Base-by-base conservation (phyloP, 2,329 filamentous ascomycete species). In the Nothophaeocryptopus gaeumannii region DNA sequence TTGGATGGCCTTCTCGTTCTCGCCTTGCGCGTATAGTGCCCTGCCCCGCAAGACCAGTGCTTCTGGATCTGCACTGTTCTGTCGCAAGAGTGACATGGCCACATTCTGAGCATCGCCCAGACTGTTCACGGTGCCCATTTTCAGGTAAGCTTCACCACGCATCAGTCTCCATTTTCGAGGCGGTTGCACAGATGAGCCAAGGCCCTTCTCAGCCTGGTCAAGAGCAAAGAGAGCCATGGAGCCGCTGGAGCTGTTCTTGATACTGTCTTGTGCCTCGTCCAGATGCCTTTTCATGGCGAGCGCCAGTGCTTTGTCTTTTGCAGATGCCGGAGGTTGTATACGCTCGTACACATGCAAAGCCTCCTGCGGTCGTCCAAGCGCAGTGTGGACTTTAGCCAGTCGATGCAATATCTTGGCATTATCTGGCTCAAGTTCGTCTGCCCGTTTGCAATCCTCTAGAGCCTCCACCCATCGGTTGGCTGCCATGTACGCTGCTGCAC, bases 111-210 rank as follows among this genome's bases (percentile, higher is more conserved):
- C 92, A 69, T 96, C 91, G 31, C 90, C 91, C 7, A 96, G 76
- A 9, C 89, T 85, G 71, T 96, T 96, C 51, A 84, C 81, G 54
- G 88, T 90, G 52, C 88, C 89, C 85, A 97, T 95, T 74, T 91
- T 92, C 54, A 99, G 73, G 65, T 95, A 88, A 8, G 92, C 92
- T 72, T 96, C 89, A 51, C 89, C 92, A 32, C 89, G 84, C 84
- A 99, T 85, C 54, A 97, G 76, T 66, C 87, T 88, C 93, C 93
- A 99, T 72, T 93, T 93, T 66, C 92, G 83, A 33, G 93, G 93
- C 72, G 85, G 88, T 62, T 80, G 78, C 15, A 89, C 89, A n/a
- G 82, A 81, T 9, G 76, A 63, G 9, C 89, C 91, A 4, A 99
- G 79, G 2, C 85, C 80, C 64, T 85, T 85, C 67, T 93, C 89